These are phyloP conservation scores for Fusarium sp. DNA, from an alignment of 2,329 filamentous ascomycete species.

Conservation along the genomic window DNA sequence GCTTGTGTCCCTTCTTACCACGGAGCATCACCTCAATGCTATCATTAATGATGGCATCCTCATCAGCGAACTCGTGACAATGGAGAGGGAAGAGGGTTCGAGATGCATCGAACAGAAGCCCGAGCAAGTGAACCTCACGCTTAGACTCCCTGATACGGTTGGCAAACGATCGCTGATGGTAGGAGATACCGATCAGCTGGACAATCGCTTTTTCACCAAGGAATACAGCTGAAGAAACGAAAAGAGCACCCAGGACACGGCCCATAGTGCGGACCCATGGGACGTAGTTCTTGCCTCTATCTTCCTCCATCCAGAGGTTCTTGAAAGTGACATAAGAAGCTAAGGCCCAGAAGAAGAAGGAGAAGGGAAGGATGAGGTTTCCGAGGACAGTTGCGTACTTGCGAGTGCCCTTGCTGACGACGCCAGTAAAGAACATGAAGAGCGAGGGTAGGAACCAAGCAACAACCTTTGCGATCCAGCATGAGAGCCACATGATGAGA, in stretches of 20 bases:
- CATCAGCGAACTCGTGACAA: slow-evolving; percentile 88
- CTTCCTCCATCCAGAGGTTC: slow-evolving; percentile 56
- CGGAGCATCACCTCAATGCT: slow-evolving; percentile 76
- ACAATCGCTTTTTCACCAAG: slow-evolving; percentile 82
- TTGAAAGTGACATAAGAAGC: slow-evolving; percentile 71
- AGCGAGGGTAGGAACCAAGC: slow-evolving; percentile 68
- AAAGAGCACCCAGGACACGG: slow-evolving; percentile 72
- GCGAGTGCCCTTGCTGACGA: slow-evolving; percentile 74
- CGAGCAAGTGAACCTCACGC: slow-evolving; percentile 82
- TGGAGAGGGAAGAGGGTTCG: slow-evolving; percentile 90
- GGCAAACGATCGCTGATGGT: slow-evolving; percentile 86
- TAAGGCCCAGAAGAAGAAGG: slow-evolving; percentile 75
- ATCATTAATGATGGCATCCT: slow-evolving; percentile 92
- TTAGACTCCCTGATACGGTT: slow-evolving; percentile 90
- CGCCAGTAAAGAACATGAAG: slow-evolving; percentile 76
- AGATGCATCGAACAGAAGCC: slow-evolving; percentile 90
- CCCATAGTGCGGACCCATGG: slow-evolving; percentile 69
- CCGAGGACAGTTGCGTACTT: slow-evolving; percentile 75
- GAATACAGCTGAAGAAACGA: slow-evolving; percentile 76
- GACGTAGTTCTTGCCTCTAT: slow-evolving; percentile 48
- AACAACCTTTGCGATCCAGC: slow-evolving; percentile 75
- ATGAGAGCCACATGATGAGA: slow-evolving; percentile 72
- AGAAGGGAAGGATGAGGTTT: slow-evolving; percentile 73
- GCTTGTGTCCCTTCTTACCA: slow-evolving; percentile 61
- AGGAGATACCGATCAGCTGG: slow-evolving; percentile 85